phyloP scores from a whole-genome alignment of 2,329 filamentous ascomycete species.

The Fusarium chuoi region DNA sequence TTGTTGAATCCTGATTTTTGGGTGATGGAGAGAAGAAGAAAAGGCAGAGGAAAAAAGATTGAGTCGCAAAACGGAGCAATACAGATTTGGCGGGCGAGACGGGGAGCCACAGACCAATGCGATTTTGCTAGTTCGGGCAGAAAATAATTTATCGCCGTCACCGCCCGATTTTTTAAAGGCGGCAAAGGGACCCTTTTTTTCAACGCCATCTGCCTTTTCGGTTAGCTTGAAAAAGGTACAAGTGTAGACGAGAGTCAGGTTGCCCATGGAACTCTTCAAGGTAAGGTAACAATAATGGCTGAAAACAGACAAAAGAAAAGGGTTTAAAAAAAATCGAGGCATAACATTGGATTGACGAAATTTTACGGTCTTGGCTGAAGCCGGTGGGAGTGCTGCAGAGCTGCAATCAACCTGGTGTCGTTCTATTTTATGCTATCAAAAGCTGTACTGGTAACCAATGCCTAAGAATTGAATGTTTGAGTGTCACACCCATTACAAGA shows the following conservation, averaged over 20 bases:
- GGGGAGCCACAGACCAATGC: constrained; percentile 33
- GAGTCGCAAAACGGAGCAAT: constrained; percentile 33
- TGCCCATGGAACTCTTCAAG: background rate
- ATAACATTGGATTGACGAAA: background rate
- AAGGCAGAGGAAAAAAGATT: constrained; percentile 11
- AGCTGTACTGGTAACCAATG: background rate
- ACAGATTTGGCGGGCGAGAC: constrained; percentile 23
- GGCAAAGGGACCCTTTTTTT: constrained; percentile 30
- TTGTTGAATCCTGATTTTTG: background rate
- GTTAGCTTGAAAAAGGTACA: constrained; percentile 4
- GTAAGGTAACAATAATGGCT: background rate
- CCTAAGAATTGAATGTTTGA: background rate
- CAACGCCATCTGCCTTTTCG: constrained; percentile 21
- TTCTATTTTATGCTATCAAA: background rate
- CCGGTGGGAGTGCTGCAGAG: background rate
- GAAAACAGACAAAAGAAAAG: background rate
- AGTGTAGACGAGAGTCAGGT: background rate
- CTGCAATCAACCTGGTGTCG: background rate
- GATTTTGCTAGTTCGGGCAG: constrained; percentile 45
- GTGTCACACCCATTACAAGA: background rate
- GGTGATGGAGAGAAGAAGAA: constrained; percentile 8
- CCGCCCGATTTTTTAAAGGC: constrained; percentile 41
- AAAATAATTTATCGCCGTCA: constrained; percentile 47
- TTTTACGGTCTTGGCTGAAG: background rate
- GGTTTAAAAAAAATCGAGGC: background rate